Percentiles rank a stretch among this genome's conserved stretches.
Evolutionary conservation across 148 eudicot genomes (phyloP).

Genomic region (Diospyros lotus): DNA sequence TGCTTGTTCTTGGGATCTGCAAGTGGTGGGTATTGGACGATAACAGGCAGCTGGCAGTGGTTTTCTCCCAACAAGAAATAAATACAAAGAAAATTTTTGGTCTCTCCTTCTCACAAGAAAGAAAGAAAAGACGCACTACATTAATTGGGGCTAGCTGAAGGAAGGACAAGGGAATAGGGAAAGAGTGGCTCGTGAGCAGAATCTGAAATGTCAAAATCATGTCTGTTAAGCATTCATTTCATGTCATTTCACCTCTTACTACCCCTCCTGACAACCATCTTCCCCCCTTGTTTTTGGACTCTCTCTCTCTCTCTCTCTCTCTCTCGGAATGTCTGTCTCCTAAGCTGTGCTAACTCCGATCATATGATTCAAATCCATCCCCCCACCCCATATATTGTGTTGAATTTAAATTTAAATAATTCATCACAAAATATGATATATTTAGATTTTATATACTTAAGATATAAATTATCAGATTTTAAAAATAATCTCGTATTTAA

Average conservation of each 20-base stretch:
- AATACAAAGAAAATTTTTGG: not conserved
- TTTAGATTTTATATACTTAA: too few relatives aligned
- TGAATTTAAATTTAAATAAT: too few relatives aligned
- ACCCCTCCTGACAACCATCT: not conserved
- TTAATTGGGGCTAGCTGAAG: too few relatives aligned
- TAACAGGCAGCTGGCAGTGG: constrained; percentile 6
- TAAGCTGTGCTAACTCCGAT: not conserved
- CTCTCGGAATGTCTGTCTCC: not conserved
- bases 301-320: constrained; percentile 18
- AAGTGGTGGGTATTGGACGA: not conserved
- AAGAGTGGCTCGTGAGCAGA: constrained; percentile 26
- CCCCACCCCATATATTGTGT: too few relatives aligned
- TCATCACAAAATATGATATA: too few relatives aligned
- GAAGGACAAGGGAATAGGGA: not conserved
- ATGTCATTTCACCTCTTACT: constrained; percentile 30
- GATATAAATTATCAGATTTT: too few relatives aligned
- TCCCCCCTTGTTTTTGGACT: constrained; percentile 4
- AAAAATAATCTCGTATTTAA: too few relatives aligned
- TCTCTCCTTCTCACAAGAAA: not conserved
- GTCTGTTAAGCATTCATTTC: constrained; percentile 31
- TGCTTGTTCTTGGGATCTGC: not conserved
- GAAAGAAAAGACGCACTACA: too few relatives aligned
- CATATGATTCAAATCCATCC: too few relatives aligned
- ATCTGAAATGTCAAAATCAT: constrained; percentile 54
- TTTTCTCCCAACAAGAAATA: not conserved